Conservation (phyloP, 1,284 basidiomycete genomes). For the Ustilago esculenta region DNA sequence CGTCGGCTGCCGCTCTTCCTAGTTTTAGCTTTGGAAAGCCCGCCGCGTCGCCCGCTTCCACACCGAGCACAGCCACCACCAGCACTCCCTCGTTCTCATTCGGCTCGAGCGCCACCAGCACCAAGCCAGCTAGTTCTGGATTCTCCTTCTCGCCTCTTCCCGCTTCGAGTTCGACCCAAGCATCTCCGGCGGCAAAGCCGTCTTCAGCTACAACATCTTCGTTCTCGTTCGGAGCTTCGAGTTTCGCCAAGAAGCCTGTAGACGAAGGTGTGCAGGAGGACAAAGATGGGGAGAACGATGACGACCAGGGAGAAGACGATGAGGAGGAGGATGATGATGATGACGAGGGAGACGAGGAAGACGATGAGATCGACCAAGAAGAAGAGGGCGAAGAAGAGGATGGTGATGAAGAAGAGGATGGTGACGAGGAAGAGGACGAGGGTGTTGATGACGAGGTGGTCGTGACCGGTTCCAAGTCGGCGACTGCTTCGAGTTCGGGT, state of each 20-base stretch:
- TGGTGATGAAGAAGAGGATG: constrained; percentile 12
- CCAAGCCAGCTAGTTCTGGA: constrained; percentile 23
- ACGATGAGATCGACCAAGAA: constrained; percentile 12
- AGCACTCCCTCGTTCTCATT: constrained; percentile 35
- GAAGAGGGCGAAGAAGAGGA: constrained; percentile 20
- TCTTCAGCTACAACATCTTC: constrained; percentile 10
- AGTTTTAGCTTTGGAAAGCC: constrained; percentile 37
- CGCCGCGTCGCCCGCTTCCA: constrained; percentile 1
- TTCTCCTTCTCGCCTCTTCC: constrained; percentile 34
- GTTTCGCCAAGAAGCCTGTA: neutral
- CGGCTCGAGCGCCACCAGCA: constrained; percentile 6
- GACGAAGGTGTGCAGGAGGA: neutral
- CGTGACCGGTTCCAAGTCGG: constrained; percentile 25
- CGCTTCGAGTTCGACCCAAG: constrained; percentile 6
- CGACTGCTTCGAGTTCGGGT: neutral
- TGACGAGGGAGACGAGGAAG: constrained; percentile 1
- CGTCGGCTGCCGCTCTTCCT: constrained; percentile 7
- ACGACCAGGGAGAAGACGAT: neutral
- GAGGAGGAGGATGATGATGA: constrained; percentile 7
- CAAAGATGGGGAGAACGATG: neutral
- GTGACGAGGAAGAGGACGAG: constrained; percentile 21
- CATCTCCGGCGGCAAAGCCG: neutral
- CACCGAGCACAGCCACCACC: neutral
- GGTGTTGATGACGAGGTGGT: constrained; percentile 25
- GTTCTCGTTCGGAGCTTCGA: constrained; percentile 19